Conservation (phyloP, 306 rosid species). For the Lathyrus sativus region DNA sequence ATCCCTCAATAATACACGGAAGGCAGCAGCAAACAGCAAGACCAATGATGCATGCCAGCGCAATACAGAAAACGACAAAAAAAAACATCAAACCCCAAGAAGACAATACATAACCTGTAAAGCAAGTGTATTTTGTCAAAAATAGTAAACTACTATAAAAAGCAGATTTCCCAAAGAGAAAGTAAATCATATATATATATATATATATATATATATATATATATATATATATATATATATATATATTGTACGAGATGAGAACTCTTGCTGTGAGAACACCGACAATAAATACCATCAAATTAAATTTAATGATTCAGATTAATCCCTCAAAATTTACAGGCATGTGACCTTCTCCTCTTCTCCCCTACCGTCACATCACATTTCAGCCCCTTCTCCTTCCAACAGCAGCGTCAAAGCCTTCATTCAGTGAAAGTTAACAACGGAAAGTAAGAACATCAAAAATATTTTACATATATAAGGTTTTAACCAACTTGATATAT, state of each 20-base stretch:
- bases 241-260: neutral
- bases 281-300: neutral
- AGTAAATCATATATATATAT: constrained; percentile 13
- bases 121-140: constrained; percentile 40
- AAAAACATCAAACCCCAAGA: constrained; percentile 97
- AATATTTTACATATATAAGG: neutral
- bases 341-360: neutral
- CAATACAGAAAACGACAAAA: constrained; percentile 97
- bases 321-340: neutral
- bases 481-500: neutral
- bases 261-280: neutral
- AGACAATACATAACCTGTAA: constrained; percentile 91
- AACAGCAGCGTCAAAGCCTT: neutral
- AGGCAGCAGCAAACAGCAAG: constrained; percentile 97
- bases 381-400: neutral
- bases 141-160: constrained; percentile 22
- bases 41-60: constrained; percentile 92
- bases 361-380: neutral
- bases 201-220: too few species aligned
- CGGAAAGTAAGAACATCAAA: neutral
- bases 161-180: constrained; percentile 31
- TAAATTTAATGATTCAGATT: neutral
- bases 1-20: constrained; percentile 90
- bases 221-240: too few species aligned
- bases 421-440: neutral